These are phyloP conservation scores for Gossypium sturtianum DNA, from an alignment of 345 rosid genomes.

Conservation along the genomic window DNA sequence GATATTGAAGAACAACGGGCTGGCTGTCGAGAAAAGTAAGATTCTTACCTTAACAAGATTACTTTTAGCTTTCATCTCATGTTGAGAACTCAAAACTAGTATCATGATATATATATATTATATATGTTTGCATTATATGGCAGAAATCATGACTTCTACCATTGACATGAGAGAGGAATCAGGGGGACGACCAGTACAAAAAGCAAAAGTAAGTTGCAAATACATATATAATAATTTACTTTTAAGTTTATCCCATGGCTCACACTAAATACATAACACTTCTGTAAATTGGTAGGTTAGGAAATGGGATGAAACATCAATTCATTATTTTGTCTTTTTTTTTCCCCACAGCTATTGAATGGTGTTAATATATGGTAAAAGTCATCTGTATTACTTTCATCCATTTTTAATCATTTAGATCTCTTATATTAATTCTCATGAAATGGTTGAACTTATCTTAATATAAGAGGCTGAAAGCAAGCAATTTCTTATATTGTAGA, in stretches of 20 bases:
- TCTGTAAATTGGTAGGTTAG: not conserved
- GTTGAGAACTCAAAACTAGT: not conserved
- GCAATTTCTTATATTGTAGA: slow-evolving; percentile 25
- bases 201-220: slow-evolving; percentile 47
- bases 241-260: not conserved
- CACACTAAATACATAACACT: not conserved
- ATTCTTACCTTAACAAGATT: not conserved
- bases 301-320: not conserved
- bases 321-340: not conserved
- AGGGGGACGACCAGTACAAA: slow-evolving; percentile 54
- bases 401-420: not conserved
- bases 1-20: slow-evolving; percentile 66
- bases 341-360: not conserved
- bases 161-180: slow-evolving; percentile 57
- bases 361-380: not conserved
- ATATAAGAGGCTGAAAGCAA: not conserved
- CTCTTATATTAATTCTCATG: not conserved
- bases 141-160: slow-evolving; percentile 51
- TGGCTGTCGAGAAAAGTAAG: slow-evolving; percentile 66
- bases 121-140: not conserved
- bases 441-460: not conserved
- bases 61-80: not conserved
- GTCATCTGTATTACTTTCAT: not conserved
- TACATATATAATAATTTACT: not conserved
- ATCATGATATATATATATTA: no score